Base-by-base conservation (phyloP, 345 rosid species). In the Populus euphratica region DNA sequence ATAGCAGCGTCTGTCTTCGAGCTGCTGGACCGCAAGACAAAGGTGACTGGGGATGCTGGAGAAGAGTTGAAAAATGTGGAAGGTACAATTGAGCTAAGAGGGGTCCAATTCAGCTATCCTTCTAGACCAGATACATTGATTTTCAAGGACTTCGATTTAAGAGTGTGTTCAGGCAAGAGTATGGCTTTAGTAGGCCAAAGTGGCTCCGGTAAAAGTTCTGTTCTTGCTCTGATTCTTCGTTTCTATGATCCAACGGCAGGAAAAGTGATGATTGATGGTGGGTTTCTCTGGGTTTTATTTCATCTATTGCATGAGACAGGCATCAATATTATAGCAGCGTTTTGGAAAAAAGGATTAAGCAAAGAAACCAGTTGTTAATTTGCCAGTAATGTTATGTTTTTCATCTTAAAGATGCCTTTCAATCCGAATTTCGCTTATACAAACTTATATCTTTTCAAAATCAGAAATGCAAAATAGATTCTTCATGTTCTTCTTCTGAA, bases 121-220 rank as follows among this genome's bases (percentile, higher is more conserved):
- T 83, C 94, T 0, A 87, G 96, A 77, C 94, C 97, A 0, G 92
- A 94, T 35, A 89, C 90, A 2, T 77, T 84, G 0, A 86, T 94
- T 72, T 91, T 94, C 83, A 73, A 83, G 76, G 91, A 89, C 77
- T 88, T 94, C 11, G 79, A 91, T 84, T 83, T 94, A 3, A 86
- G 76, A 76, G 93, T 91, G 39, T 83, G 69, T 16, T 47, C 91
- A 0, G 97, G 96, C 43, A 85, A 87, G 77, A 92, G 91, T 82
- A 86, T 92, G 92, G 97, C 98, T 13, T 80, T 94, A 13, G 96
- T 94, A 11, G 96, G 98, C 62, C 96, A 91, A 70, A 94, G 97
- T 74, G 98, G 98, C 0, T 92, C 96, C 0, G 98, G 98, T 6
- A 94, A 94, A 86, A 94, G 97, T 79, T 85, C 97, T 0, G 96